phyloP scores from a whole-genome alignment of 2,329 filamentous ascomycete species.

The Aspergillus sp. region DNA sequence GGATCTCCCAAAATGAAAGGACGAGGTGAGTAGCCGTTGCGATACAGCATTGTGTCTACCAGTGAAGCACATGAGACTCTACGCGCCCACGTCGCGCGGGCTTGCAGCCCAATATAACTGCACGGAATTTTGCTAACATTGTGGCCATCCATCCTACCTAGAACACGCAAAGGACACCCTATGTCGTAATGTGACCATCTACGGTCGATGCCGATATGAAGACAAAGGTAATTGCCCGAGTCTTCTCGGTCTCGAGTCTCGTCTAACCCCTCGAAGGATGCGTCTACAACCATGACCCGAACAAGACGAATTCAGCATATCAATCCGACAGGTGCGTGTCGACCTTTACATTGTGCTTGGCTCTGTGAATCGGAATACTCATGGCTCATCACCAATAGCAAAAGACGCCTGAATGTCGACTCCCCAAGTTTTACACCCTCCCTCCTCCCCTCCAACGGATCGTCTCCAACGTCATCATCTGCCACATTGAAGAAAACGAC shows the following conservation, averaged over 20 bases:
- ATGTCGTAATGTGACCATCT: slow-evolving; percentile 90
- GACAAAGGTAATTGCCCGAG: slow-evolving; percentile 62
- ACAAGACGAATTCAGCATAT: slow-evolving; percentile 53
- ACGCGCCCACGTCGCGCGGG: too few relatives aligned
- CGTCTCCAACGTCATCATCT: slow-evolving; percentile 23
- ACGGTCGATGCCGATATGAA: slow-evolving; percentile 88
- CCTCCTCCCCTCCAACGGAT: slow-evolving; percentile 37
- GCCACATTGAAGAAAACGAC: slow-evolving; percentile 62
- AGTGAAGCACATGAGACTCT: neutral
- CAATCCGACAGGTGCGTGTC: slow-evolving; percentile 38
- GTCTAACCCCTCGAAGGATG: slow-evolving; percentile 52
- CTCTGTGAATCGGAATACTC: neutral
- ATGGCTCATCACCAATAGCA: slow-evolving; percentile 22
- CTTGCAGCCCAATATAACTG: neutral
- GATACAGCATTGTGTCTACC: neutral
- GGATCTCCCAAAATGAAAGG: slow-evolving; percentile 49
- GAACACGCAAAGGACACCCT: slow-evolving; percentile 82
- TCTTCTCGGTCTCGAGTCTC: slow-evolving; percentile 11
- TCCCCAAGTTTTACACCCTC: slow-evolving; percentile 90
- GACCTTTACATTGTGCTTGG: neutral
- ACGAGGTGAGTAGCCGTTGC: slow-evolving; percentile 41
- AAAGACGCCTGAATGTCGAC: slow-evolving; percentile 88
- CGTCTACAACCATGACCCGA: slow-evolving; percentile 82
- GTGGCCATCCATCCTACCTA: slow-evolving; percentile 28
- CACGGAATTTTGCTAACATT: slow-evolving; percentile 6